phyloP scores from a whole-genome alignment of 164 flowering plant species.

The Saururus chinensis region DNA sequence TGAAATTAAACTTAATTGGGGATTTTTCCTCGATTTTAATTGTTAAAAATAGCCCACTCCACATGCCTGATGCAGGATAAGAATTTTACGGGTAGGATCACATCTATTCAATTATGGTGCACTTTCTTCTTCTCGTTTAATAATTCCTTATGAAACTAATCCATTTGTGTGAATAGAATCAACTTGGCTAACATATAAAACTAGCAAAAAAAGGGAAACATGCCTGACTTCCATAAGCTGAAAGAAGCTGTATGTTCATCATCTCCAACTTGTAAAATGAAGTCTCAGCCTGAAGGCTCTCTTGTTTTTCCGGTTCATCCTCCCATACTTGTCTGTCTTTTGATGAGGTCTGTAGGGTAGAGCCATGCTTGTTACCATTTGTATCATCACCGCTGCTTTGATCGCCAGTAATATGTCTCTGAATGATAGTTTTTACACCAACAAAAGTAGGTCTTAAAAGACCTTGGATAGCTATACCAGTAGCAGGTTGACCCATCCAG shows the following conservation, averaged over 20 bases:
- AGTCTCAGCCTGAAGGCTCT: constrained; percentile 33
- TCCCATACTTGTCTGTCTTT: constrained; percentile 26
- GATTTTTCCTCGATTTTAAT: no score
- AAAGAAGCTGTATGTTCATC: constrained; percentile 55
- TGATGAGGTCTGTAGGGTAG: constrained; percentile 15
- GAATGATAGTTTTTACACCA: constrained; percentile 56
- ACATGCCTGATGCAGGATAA: not conserved
- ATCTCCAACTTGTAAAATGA: constrained; percentile 85
- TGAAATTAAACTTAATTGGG: no score
- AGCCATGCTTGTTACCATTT: constrained; percentile 18
- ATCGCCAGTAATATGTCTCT: constrained; percentile 31
- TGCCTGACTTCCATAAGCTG: constrained; percentile 66
- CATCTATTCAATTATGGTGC: no score
- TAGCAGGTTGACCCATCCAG: constrained; percentile 70
- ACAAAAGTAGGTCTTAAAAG: constrained; percentile 61
- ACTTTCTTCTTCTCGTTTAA: no score
- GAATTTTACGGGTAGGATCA: not conserved
- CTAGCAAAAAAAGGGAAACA: not conserved
- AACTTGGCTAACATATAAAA: not conserved
- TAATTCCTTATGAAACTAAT: not conserved
- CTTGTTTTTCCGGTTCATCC: constrained; percentile 40
- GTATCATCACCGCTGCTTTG: constrained; percentile 15
- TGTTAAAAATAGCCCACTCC: not conserved
- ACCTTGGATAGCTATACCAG: constrained; percentile 73
- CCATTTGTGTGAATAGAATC: not conserved